Conservation (phyloP, 2,329 filamentous ascomycete species). For the Cryphonectria nitschkei region DNA sequence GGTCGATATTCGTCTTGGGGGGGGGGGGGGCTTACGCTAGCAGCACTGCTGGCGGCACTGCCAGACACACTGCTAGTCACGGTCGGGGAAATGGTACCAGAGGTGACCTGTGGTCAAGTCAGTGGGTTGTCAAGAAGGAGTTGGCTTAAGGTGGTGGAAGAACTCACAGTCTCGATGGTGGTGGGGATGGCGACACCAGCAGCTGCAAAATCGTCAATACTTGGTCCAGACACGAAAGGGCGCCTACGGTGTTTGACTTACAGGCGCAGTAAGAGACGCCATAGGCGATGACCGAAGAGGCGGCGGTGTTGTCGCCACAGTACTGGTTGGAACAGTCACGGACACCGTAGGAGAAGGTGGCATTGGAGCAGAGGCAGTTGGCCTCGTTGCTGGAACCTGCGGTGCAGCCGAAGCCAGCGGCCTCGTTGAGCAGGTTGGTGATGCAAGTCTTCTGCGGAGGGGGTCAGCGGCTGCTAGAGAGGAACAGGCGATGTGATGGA, state of each 20-base stretch:
- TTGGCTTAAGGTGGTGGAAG: neutral
- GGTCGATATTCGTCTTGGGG: constrained; percentile 6
- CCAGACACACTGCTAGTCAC: constrained; percentile 26
- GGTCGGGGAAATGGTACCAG: constrained; percentile 32
- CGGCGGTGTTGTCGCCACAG: constrained; percentile 42
- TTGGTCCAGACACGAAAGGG: constrained; percentile 4
- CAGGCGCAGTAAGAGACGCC: constrained; percentile 45
- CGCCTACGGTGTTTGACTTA: constrained; percentile 32
- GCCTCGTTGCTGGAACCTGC: constrained; percentile 38
- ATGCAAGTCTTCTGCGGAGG: constrained; percentile 50
- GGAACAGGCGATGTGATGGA: neutral
- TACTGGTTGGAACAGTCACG: constrained; percentile 54
- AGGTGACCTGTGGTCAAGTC: constrained; percentile 17
- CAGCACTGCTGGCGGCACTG: constrained; percentile 17
- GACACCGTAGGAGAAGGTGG: constrained; percentile 53
- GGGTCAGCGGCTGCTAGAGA: constrained; percentile 1
- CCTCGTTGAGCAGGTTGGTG: constrained; percentile 55
- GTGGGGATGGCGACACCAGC: constrained; percentile 44
- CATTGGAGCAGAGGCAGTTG: constrained; percentile 52
- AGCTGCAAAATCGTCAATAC: constrained; percentile 33
- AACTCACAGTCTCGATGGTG: constrained; percentile 32
- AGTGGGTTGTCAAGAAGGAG: neutral
- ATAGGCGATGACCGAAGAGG: constrained; percentile 43
- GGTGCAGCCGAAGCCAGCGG: constrained; percentile 49
- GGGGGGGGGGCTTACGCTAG: constrained; percentile 8